These are phyloP conservation scores for Bifiguratus adelaidae DNA, from an alignment of 192 early-diverging fungal genomes.

Conservation along the genomic window DNA sequence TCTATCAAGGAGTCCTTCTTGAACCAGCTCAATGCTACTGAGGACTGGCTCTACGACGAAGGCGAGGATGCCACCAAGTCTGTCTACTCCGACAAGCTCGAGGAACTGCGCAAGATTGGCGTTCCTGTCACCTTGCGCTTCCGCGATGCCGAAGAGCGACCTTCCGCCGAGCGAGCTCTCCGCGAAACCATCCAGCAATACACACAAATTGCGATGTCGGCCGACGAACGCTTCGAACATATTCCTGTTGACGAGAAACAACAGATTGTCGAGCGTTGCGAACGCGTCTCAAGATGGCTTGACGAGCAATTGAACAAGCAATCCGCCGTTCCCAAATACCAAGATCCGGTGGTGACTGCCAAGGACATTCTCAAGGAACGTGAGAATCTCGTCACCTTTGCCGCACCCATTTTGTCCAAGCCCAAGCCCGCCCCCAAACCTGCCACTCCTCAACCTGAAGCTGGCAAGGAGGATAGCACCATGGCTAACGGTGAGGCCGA, in stretches of 20 bases:
- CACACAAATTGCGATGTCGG: conserved; percentile 55
- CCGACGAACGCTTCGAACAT: conserved; percentile 80
- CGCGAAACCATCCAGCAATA: conserved; percentile 68
- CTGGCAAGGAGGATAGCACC: conserved; percentile 19
- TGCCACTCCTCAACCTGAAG: conserved; percentile 27
- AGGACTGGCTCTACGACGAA: conserved; percentile 98
- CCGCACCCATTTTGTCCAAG: conserved; percentile 73
- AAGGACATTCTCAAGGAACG: conserved; percentile 68
- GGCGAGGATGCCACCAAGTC: conserved; percentile 89
- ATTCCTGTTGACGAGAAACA: conserved; percentile 81
- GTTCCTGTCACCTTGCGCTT: conserved; percentile 72
- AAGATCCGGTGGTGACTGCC: conserved; percentile 55
- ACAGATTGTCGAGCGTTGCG: conserved; percentile 61
- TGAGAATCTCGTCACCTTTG: conserved; percentile 57
- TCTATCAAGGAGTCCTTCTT: conserved; percentile 59
- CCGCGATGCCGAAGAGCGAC: conserved; percentile 77
- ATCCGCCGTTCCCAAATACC: conserved; percentile 64
- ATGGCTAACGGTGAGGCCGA: conserved; percentile 28
- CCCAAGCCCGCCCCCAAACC: conserved; percentile 80
- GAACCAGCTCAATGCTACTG: conserved; percentile 58
- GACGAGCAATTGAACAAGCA: conserved; percentile 70
- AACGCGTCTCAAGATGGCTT: conserved; percentile 79
- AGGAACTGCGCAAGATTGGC: conserved; percentile 66
- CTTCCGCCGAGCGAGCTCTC: conserved; percentile 72
- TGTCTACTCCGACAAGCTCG: conserved; percentile 76